Base-by-base conservation (phyloP, 345 rosid species). In the Arabidopsis arenosa region DNA sequence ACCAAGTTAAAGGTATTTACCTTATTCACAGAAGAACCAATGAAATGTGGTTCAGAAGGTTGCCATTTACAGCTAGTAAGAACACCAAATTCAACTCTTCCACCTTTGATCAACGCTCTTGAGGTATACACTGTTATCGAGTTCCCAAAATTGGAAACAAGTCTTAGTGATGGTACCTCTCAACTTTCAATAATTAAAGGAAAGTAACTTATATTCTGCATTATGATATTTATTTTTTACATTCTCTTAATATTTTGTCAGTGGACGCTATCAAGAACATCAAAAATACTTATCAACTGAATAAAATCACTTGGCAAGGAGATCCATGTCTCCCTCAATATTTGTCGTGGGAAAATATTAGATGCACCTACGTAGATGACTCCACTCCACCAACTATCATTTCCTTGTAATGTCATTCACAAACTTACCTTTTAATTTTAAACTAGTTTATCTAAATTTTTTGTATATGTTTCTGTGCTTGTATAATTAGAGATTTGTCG, bases 241-340 rank as follows among this genome's bases (percentile, higher is more conserved):
- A 53, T 68, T 23, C 3, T 23, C 13, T 40, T 36, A 13, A 49
- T 5, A 5, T 47, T 67, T 1, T 53, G 53, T 18, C 5, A 71
- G 91, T 66, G 59, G 39, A 59, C 43, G 83, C 89, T 6, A 74
- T 88, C 5, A 74, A 10, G 53, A 69, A 63, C 37, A 83, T 86
- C 72, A 84, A 83, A 76, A 57, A 78, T 9, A 40, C 53, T 0
- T 86, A 86, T 49, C 58, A 72, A 14, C 15, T 84, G 59, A 76
- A 54, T 52, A 37, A 57, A 18, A 71, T 63, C 30, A 70, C 48
- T 62, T 86, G 84, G 89, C 84, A 84, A 66, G 89, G 89, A 66
- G 89, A 86, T 79, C 87, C 87, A 9, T 80, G 84, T 49, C 49
- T 66, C 54, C 84, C 83, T 51, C 28, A 21, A 32, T 59, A 4